Base-by-base conservation (phyloP, 2,329 filamentous ascomycete genomes). In the Colletotrichum euphorbiae region DNA sequence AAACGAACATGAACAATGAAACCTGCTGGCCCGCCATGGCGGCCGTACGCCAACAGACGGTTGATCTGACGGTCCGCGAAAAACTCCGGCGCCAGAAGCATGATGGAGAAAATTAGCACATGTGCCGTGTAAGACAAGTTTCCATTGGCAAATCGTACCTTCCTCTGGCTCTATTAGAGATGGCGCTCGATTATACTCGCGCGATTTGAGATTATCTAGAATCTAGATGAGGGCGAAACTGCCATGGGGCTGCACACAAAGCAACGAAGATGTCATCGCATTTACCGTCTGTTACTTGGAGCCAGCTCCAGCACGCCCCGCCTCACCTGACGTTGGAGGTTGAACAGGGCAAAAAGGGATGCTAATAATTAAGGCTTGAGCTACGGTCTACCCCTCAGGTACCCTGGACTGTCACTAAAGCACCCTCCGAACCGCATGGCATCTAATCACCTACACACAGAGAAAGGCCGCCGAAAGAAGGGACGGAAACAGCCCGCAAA, bases 401-500 rank as follows among this genome's bases (percentile, higher is more conserved):
- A 61, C 45, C 46, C 36, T 51, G 46, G 31, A 17, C 43, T 33
- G 56, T 50, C 6, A 28, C 28, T 28, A 2, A 28, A 28, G 6
- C 11, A 48, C 57, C 33, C 45, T 50, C 17, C 38, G 21, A 46
- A 28, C 50, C 59, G 51, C 61, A 52, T 68, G n/a, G n/a, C n/a
- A n/a, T n/a, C n/a, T n/a, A n/a, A n/a, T n/a, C n/a, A n/a, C n/a
- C n/a, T n/a, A 52, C 42, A 46, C 33, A 28, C 46, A 59, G 33
- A 57, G 46, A 50, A 65, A 60, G 36, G 46, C 54, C 36, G 46
- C 54, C 36, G 48, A 65, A 54, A 69, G 61, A 66, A 54, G 66
- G 42, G 66, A 66, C 55, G 48, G 42, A 68, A 64, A 59, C 45
- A 43, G 54, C 66, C 48, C 61, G 62, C 65, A 64, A 60, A 59